Base-by-base conservation (phyloP, 345 rosid genomes). In the Alliaria petiolata region DNA sequence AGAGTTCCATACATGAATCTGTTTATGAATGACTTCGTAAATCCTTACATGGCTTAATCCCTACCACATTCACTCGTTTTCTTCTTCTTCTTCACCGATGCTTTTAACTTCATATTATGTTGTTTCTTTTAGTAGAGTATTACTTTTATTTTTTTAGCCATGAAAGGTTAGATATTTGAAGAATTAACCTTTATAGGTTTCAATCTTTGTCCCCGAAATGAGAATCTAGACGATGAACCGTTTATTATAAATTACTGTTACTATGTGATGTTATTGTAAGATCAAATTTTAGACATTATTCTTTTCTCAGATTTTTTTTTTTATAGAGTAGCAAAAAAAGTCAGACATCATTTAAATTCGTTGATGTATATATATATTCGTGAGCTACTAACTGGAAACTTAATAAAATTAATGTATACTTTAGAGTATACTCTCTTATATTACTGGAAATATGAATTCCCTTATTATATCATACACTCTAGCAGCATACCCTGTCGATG, bases 161-260 rank as follows among this genome's bases (percentile, higher is more conserved):
- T 9, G 20, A 13, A 49, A n/a, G n/a, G n/a, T 52, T n/a, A n/a
- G n/a, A n/a, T n/a, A 26, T 56, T 63, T 33, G 76, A 69, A 20
- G 54, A 53, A 40, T 54, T 52, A 7, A 72, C 30, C 47, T 62
- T 72, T 3, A 63, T 42, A 20, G 69, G 54, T 43, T 56, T 46
- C 4, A 43, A 53, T n/a, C 76, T 63, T 26, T 62, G 52, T 44
- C 20, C 44, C 11, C 65, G n/a, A 28, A 55, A 33, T 64, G 65
- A 73, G 26, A 73, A 56, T 36, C 42, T 11, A 19, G 19, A 19
- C 1, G 28, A 46, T 20, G 33, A 13, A 33, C 4, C 11, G 33
- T 11, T 46, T 3, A 35, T 16, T 49, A 35, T 25, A 25, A 14
- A 16, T 25, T 20, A 22, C n/a, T n/a, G n/a, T n/a, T n/a, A n/a